Evolutionary conservation across 805 yeast genomes (phyloP).

Genomic region (Teunomyces atbi): DNA sequence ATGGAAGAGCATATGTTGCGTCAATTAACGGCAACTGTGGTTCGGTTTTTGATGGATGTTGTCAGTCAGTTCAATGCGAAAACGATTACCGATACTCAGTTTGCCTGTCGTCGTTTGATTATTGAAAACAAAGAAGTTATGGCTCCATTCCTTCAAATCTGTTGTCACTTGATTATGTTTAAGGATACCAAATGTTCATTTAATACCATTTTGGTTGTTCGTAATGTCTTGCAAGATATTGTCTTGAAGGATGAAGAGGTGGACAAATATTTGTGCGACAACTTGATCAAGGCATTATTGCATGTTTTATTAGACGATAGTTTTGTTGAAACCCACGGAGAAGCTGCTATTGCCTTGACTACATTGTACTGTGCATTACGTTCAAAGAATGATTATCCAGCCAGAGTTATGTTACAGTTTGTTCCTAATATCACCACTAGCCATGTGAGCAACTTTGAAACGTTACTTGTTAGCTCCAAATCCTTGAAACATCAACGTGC

Average conservation of each 20-base stretch:
- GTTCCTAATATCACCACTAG: slow-evolving; percentile 56
- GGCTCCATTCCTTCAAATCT: slow-evolving; percentile 72
- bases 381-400: slow-evolving; percentile 66
- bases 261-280: slow-evolving; percentile 63
- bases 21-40: slow-evolving; percentile 90
- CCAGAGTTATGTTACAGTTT: slow-evolving; percentile 51
- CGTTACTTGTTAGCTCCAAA: slow-evolving; percentile 59
- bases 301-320: slow-evolving; percentile 69
- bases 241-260: slow-evolving; percentile 71
- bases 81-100: slow-evolving; percentile 55
- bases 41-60: slow-evolving; percentile 79
- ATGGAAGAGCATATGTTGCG: slow-evolving; percentile 94
- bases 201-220: slow-evolving; percentile 78
- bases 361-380: slow-evolving; percentile 73
- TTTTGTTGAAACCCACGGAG: slow-evolving; percentile 83
- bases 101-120: slow-evolving; percentile 64
- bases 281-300: slow-evolving; percentile 67
- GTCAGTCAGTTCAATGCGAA: slow-evolving; percentile 72
- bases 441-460: slow-evolving; percentile 63
- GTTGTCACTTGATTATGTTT: slow-evolving; percentile 74
- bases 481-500: slow-evolving; percentile 77
- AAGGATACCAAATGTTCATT: slow-evolving; percentile 92
- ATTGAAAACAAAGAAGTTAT: slow-evolving; percentile 62
- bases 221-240: slow-evolving; percentile 69
- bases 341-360: slow-evolving; percentile 87